Evolutionary conservation across 1,284 basidiomycete species (phyloP).

Genomic region (Rhodotorula sp.): DNA sequence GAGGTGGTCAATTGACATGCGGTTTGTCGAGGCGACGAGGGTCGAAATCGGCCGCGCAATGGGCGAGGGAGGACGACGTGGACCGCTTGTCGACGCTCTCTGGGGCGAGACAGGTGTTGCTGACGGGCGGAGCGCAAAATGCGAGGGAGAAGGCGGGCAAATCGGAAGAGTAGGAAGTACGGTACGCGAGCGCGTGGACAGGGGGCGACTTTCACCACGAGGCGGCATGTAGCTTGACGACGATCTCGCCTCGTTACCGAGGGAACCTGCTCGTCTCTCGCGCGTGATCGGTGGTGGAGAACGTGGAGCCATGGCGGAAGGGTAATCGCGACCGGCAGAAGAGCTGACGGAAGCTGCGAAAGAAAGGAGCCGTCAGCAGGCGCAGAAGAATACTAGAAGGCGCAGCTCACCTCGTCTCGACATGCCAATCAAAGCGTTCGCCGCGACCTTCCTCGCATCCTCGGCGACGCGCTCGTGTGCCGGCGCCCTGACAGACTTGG

Average conservation of each 20-base stretch:
- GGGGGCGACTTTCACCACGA: background rate
- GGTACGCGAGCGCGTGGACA: background rate
- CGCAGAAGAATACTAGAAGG: too few relatives aligned
- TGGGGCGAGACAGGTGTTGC: background rate
- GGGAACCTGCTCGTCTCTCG: conserved; percentile 9
- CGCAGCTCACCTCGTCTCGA: conserved; percentile 9
- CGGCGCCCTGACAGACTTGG: background rate
- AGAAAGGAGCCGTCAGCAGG: background rate
- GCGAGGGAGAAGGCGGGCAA: background rate
- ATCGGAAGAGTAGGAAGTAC: background rate
- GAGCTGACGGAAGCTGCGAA: background rate
- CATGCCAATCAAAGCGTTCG: background rate
- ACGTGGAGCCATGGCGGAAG: background rate
- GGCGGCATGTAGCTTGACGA: conserved; percentile 17
- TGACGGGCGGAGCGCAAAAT: background rate
- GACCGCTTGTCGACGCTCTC: background rate
- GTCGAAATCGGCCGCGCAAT: background rate
- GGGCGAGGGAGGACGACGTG: background rate
- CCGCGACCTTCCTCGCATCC: conserved; percentile 2
- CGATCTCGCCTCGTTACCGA: background rate
- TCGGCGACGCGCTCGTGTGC: background rate
- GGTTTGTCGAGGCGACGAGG: conserved; percentile 6
- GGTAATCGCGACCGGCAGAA: background rate
- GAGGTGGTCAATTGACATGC: conserved; percentile 21
- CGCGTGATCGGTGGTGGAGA: background rate